Percentiles rank a stretch among this genome's conserved stretches.
phyloP scores from a whole-genome alignment of 139 green algal genomes.

The Micractinium conductrix region DNA sequence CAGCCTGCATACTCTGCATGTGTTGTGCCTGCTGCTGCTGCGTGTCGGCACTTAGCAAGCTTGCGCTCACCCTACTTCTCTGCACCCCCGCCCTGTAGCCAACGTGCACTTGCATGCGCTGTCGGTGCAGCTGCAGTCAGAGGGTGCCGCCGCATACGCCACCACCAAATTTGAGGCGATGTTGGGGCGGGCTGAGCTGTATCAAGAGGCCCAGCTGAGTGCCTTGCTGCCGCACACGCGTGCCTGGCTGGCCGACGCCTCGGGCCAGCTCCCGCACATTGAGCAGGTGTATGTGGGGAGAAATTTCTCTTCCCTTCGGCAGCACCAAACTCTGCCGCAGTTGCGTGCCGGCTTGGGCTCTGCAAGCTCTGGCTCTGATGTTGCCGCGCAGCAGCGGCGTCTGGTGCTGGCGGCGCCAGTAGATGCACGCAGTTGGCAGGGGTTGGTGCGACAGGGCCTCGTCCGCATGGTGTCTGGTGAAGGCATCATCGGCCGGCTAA shows the following conservation, averaged over 20 bases:
- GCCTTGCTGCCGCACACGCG: conserved; percentile 43
- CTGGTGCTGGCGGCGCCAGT: conserved; percentile 40
- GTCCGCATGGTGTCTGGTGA: conserved; percentile 62
- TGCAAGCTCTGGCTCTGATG: neutral
- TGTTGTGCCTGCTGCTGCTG: neutral
- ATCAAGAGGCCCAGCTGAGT: neutral
- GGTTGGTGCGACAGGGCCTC: conserved; percentile 67
- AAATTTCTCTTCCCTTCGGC: neutral
- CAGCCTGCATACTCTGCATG: neutral
- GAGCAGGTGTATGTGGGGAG: conserved; percentile 23
- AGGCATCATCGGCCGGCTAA: conserved; percentile 35
- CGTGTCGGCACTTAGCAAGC: neutral
- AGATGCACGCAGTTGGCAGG: conserved; percentile 56
- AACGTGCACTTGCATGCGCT: conserved; percentile 57
- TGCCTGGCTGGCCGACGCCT: conserved; percentile 54
- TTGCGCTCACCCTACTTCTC: neutral
- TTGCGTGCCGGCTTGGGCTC: conserved; percentile 7
- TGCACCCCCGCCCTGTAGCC: conserved; percentile 34
- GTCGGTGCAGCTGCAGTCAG: neutral
- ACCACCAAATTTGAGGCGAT: conserved; percentile 37
- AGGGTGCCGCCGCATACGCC: conserved; percentile 40
- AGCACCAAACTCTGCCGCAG: neutral
- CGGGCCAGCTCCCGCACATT: conserved; percentile 48
- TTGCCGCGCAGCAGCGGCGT: neutral
- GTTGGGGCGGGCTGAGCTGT: neutral